These are phyloP conservation scores for Blastocystis sp. DNA, from an alignment of 352 stramenopile species.

Conservation along the genomic window DNA sequence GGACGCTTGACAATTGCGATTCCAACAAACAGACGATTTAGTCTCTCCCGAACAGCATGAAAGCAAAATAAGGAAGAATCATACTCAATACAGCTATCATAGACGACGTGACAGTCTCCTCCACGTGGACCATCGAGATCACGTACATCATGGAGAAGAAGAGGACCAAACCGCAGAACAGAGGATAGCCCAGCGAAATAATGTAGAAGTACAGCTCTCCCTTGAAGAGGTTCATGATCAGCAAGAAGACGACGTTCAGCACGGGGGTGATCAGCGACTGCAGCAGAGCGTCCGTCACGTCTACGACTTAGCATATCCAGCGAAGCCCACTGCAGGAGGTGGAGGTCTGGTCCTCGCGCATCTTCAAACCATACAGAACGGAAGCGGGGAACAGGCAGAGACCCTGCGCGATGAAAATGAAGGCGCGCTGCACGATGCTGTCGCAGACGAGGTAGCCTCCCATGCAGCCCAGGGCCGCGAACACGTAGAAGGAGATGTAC, in stretches of 20 bases:
- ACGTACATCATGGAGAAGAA: conserved; percentile 65
- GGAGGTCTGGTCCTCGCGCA: conserved; percentile 8
- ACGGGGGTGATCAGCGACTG: conserved; percentile 53
- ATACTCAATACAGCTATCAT: conserved; percentile 24
- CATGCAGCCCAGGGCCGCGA: conserved; percentile 45
- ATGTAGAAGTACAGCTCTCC: conserved; percentile 10
- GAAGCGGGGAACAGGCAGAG: conserved; percentile 13
- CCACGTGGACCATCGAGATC: conserved; percentile 56
- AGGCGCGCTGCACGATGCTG: conserved; percentile 12
- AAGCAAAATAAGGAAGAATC: conserved; percentile 54
- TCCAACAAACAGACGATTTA: conserved; percentile 49
- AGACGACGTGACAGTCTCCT: conserved; percentile 33
- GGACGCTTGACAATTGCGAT: too few relatives aligned
- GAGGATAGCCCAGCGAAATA: conserved; percentile 53
- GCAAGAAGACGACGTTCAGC: conserved; percentile 9
- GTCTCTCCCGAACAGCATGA: conserved; percentile 13
- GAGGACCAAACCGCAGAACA: conserved; percentile 59
- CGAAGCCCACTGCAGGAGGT: background rate
- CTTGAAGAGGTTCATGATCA: conserved; percentile 37
- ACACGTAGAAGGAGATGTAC: conserved; percentile 28
- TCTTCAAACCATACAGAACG: conserved; percentile 35
- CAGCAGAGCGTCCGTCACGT: background rate
- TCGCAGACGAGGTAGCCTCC: conserved; percentile 51
- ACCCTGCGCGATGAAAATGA: conserved; percentile 39
- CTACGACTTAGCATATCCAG: conserved; percentile 4